Base-by-base conservation (phyloP, 129 eudicot genomes). In the Calendula officinalis region DNA sequence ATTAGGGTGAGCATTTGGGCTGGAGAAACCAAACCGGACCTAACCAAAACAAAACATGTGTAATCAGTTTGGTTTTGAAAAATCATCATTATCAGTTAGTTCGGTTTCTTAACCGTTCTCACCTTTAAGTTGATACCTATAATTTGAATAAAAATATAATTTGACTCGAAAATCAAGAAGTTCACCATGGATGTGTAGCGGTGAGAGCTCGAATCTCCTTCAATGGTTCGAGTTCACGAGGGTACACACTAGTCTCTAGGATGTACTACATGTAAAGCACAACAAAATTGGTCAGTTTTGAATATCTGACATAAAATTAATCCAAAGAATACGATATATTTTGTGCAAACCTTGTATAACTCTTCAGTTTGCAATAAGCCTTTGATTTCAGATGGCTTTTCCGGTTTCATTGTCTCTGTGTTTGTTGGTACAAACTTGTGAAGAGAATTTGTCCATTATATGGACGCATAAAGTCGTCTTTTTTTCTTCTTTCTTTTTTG, bases 201-300 rank as follows among this genome's bases (percentile, higher is more conserved):
- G 84, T 78, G 33, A 68, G 73, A 60, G 70, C 76, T 64, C 91
- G 74, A 10, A 83, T 61, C 73, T 87, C 78, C 82, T 76, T 87
- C 60, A 83, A 83, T 3, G 71, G 68, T 45, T 67, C 76, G 5
- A 83, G 73, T 68, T 84, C 95, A 2, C 85, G 81, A 4, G 95
- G 90, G 53, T 83, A 83, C n/a, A 87, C 95, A 46, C 73, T 83
- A 8, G 77, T 77, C 62, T 77, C 78, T 10, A 82, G 16, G 35
- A 81, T 44, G 61, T 87, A 87, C 87, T 86, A 51, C 70, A 67
- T 10, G 22, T 5, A 30, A 38, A 30, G 0, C 11, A 44, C 54
- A 14, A 11, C 52, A 30, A 17, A n/a, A 8, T 16, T n/a, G 33
- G 35, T 15, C 4, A 46, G 54, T 12, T 68, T 42, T 32, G 13